These are phyloP conservation scores for Jimgerdemannia flammicorona DNA, from an alignment of 192 early-diverging fungal species.

Conservation along the genomic window DNA sequence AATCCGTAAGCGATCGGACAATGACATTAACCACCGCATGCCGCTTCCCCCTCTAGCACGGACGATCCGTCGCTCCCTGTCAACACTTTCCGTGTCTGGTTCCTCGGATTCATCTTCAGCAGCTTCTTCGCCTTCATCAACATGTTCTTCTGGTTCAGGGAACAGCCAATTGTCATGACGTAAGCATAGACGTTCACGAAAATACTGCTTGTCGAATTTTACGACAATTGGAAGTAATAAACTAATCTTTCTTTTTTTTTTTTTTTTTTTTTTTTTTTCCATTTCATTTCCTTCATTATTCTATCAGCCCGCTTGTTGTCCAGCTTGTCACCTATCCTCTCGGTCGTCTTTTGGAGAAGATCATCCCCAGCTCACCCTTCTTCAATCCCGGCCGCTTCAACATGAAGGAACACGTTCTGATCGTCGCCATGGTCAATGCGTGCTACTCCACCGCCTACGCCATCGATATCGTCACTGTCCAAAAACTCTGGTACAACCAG, in stretches of 20 bases:
- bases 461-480: slow-evolving; percentile 34
- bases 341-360: slow-evolving; percentile 19
- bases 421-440: slow-evolving; percentile 28
- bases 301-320: slow-evolving; percentile 1
- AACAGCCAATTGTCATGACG: slow-evolving; percentile 23
- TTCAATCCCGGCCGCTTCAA: slow-evolving; percentile 53
- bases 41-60: not conserved
- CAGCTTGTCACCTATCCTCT: slow-evolving; percentile 21
- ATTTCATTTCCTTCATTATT: not conserved
- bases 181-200: too few relatives aligned
- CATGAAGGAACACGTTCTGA: slow-evolving; percentile 50
- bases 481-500: slow-evolving; percentile 35
- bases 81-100: slow-evolving; percentile 44
- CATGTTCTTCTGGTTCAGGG: slow-evolving; percentile 36
- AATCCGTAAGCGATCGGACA: not conserved
- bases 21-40: not conserved
- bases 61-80: slow-evolving; percentile 42
- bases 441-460: slow-evolving; percentile 37
- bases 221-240: slow-evolving; percentile 7
- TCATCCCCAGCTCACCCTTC: slow-evolving; percentile 17
- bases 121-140: slow-evolving; percentile 31
- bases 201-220: slow-evolving; percentile 3
- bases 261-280: not conserved
- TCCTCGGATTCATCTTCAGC: slow-evolving; percentile 31
- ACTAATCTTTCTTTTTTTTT: not conserved